Percentiles rank a stretch among this genome's conserved stretches.
Conservation (phyloP, 1,139 yeast genomes). For the Scheffersomyces illinoinensis region DNA sequence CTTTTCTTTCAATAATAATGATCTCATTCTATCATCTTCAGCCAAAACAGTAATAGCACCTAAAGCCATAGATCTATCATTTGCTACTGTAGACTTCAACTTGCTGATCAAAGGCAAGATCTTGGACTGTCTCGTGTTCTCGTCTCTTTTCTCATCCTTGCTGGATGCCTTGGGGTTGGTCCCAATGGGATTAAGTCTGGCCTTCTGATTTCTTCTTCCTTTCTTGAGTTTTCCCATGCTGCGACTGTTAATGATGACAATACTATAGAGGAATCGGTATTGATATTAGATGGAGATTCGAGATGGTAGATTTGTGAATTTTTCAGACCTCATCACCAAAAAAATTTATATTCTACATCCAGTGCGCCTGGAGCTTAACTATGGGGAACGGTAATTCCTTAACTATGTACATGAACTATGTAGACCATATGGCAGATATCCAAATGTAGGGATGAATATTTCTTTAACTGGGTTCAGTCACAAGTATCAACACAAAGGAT, state of each 20-base stretch:
- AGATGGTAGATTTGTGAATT: background rate
- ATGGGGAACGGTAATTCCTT: background rate
- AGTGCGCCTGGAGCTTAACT: background rate
- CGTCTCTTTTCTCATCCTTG: slow-evolving; percentile 42
- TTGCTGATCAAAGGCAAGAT: slow-evolving; percentile 69
- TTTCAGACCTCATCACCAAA: background rate
- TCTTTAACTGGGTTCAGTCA: background rate
- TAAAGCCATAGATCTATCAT: slow-evolving; percentile 78
- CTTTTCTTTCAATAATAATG: slow-evolving; percentile 66
- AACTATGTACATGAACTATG: background rate
- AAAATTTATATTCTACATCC: background rate
- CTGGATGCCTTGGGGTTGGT: slow-evolving; percentile 16
- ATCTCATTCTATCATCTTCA: slow-evolving; percentile 68
- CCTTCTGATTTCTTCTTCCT: slow-evolving; percentile 60
- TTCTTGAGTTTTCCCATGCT: slow-evolving; percentile 76
- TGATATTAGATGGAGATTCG: background rate
- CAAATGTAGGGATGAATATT: background rate
- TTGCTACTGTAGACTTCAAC: slow-evolving; percentile 60
- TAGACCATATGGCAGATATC: background rate
- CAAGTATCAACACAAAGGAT: background rate
- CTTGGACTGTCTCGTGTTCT: slow-evolving; percentile 51
- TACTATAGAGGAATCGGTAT: background rate
- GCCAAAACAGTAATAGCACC: slow-evolving; percentile 70
- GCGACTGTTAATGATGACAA: slow-evolving; percentile 8
- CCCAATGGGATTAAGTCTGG: slow-evolving; percentile 40